Percentiles rank a stretch among this genome's conserved stretches.
Conservation (phyloP, 2,329 filamentous ascomycete species). For the Aurifilum marmelostoma region DNA sequence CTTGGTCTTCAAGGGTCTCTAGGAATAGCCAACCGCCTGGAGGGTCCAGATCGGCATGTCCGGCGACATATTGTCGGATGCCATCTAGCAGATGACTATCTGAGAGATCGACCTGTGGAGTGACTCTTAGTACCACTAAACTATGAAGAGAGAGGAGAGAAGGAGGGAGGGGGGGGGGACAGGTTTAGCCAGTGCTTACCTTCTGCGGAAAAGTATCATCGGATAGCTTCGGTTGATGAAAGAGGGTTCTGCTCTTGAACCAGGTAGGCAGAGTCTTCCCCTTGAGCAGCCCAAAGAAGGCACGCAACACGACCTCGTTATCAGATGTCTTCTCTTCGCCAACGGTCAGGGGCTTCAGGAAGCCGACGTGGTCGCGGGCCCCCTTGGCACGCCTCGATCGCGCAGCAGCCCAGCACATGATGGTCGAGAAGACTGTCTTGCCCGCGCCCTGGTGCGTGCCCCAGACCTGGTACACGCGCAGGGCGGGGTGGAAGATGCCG, state of each 20-base stretch:
- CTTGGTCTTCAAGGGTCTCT: conserved; percentile 81
- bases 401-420: conserved; percentile 67
- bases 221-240: conserved; percentile 61
- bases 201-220: not conserved
- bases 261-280: not conserved
- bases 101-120: not conserved
- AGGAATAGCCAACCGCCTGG: conserved; percentile 66
- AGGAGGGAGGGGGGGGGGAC: not conserved
- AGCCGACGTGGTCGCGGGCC: conserved; percentile 55
- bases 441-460: conserved; percentile 85
- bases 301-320: conserved; percentile 19
- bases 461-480: conserved; percentile 75
- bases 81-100: not conserved
- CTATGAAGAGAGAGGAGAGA: no score
- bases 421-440: conserved; percentile 78
- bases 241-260: conserved; percentile 66
- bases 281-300: not conserved
- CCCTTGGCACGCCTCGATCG: conserved; percentile 32
- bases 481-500: conserved; percentile 67
- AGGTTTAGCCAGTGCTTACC: conserved; percentile 22
- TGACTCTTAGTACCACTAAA: not conserved
- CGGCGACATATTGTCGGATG: not conserved
- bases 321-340: conserved; percentile 68
- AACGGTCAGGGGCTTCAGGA: conserved; percentile 82
- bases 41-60: conserved; percentile 36